These are phyloP conservation scores for Hypoxylon fuscum DNA, from an alignment of 495 filamentous ascomycete genomes.

Conservation along the genomic window DNA sequence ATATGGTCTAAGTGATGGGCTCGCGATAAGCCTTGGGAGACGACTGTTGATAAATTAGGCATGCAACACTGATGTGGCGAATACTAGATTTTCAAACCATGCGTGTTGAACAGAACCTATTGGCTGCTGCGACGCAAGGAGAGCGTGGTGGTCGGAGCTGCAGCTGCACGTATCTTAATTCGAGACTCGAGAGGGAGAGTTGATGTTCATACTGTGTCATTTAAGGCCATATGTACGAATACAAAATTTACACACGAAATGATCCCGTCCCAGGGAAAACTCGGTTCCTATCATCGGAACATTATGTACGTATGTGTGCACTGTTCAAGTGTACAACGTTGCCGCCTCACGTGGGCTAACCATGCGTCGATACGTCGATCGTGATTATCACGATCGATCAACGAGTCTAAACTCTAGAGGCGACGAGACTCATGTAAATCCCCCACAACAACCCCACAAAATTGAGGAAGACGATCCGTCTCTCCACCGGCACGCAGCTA, in stretches of 20 bases:
- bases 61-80: no score
- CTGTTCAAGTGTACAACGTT: constrained; percentile 23
- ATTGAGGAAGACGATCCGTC: constrained; percentile 48
- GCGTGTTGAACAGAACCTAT: no score
- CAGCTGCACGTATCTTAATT: neutral
- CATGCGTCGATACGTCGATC: constrained; percentile 31
- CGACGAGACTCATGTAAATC: constrained; percentile 49
- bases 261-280: neutral
- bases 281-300: neutral
- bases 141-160: no score
- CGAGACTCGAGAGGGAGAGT: neutral
- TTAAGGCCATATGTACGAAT: constrained; percentile 1
- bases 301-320: constrained; percentile 4
- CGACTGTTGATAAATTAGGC: no score
- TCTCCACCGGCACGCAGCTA: constrained; percentile 45
- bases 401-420: constrained; percentile 40
- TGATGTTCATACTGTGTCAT: neutral
- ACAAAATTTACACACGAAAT: constrained; percentile 6
- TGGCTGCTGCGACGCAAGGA: no score
- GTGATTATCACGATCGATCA: constrained; percentile 15
- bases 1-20: no score
- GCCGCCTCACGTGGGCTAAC: constrained; percentile 15
- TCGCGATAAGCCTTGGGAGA: no score
- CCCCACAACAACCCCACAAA: constrained; percentile 48
- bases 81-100: no score